Conservation (phyloP, 176 grass and related monocot species). For the Eremochloa ophiuroides region DNA sequence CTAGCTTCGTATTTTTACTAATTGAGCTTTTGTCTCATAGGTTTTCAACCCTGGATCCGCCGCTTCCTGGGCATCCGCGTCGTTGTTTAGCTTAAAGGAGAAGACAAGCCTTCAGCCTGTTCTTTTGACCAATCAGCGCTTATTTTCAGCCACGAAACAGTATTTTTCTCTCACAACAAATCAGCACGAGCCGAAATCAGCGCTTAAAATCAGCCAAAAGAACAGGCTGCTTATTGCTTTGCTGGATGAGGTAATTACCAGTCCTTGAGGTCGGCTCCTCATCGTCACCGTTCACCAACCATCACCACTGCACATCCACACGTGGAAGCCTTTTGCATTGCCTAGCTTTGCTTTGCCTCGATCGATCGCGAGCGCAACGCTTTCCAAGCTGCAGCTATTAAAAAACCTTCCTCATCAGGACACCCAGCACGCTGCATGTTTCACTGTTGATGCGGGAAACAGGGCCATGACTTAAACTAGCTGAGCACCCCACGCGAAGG, state of each 20-base stretch:
- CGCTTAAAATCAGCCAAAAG: too few species aligned
- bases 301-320: not conserved
- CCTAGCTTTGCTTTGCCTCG: not conserved
- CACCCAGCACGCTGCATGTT: not conserved
- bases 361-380: not conserved
- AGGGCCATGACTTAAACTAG: not conserved
- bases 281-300: constrained; percentile 22
- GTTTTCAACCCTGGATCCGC: too few species aligned
- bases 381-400: not conserved
- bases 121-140: too few species aligned
- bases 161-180: too few species aligned
- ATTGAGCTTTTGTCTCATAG: too few species aligned
- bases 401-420: not conserved
- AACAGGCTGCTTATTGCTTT: too few species aligned
- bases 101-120: constrained; percentile 23
- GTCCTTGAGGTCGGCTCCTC: not conserved
- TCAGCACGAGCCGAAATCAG: too few species aligned
- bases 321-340: not conserved
- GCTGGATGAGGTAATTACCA: constrained; percentile 6
- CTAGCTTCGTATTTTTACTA: too few species aligned
- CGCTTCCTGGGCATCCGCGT: too few species aligned
- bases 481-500: too few species aligned
- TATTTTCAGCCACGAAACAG: too few species aligned
- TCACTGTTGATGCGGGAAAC: not conserved
- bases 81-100: constrained; percentile 18